Evolutionary conservation across 192 early-diverging fungal species (phyloP).

Genomic region (Backusella liffmaniae): DNA sequence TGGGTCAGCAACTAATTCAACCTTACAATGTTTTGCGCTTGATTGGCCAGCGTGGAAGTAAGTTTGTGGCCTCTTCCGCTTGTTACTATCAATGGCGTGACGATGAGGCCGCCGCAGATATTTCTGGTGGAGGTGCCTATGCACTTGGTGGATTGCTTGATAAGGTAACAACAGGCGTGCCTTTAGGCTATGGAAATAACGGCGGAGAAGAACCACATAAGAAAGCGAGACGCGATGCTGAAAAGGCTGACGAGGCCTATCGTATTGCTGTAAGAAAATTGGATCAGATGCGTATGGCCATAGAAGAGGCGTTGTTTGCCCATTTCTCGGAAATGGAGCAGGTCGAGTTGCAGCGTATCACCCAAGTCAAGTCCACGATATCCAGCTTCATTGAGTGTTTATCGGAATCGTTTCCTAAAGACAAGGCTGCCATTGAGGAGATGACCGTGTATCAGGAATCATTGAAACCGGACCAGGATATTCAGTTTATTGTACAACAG

Average conservation of each 20-base stretch:
- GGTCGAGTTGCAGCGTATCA: constrained; percentile 47
- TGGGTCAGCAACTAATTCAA: constrained; percentile 68
- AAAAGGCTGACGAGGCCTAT: constrained; percentile 67
- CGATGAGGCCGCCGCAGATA: constrained; percentile 38
- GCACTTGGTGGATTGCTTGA: constrained; percentile 24
- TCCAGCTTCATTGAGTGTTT: constrained; percentile 48
- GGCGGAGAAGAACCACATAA: constrained; percentile 42
- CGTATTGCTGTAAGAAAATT: constrained; percentile 59
- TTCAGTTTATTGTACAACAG: constrained; percentile 74
- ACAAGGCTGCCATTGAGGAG: constrained; percentile 60
- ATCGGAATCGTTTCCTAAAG: constrained; percentile 43
- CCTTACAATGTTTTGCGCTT: constrained; percentile 59
- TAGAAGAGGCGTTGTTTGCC: constrained; percentile 67
- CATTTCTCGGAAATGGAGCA: constrained; percentile 53
- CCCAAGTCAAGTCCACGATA: constrained; percentile 31
- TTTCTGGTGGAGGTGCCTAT: not conserved
- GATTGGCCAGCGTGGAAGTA: constrained; percentile 67
- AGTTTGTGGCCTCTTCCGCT: constrained; percentile 59
- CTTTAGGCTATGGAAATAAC: not conserved
- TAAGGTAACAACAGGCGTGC: constrained; percentile 9
- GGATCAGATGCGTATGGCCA: constrained; percentile 62
- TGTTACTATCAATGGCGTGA: constrained; percentile 74
- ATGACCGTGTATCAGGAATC: constrained; percentile 61
- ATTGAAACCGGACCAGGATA: constrained; percentile 74
- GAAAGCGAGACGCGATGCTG: constrained; percentile 57